Percentiles rank a stretch among this genome's conserved stretches.
Evolutionary conservation across 371 early-diverging fungal genomes (phyloP).

Genomic region (Parasitella parasitica): DNA sequence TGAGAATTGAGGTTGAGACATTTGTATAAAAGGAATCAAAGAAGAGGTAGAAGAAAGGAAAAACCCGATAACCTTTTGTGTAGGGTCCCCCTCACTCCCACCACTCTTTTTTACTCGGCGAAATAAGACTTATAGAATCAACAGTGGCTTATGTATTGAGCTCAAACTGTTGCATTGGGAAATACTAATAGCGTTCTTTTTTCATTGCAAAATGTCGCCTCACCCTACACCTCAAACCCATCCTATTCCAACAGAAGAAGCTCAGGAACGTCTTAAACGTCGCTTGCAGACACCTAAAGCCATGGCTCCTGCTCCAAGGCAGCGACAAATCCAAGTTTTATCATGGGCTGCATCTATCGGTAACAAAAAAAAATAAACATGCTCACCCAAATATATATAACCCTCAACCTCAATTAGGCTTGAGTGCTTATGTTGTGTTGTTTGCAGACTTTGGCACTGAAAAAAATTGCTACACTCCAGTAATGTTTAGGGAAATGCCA

Average conservation of each 20-base stretch:
- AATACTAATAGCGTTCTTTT: not conserved
- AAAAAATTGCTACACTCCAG: conserved; percentile 49
- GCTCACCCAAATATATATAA: not conserved
- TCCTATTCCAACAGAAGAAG: conserved; percentile 7
- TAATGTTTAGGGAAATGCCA: conserved; percentile 18
- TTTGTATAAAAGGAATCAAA: not conserved
- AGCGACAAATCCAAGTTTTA: conserved; percentile 40
- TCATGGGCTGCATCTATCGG: conserved; percentile 38
- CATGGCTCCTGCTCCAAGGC: conserved; percentile 34
- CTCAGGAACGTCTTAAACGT: conserved; percentile 33
- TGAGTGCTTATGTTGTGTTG: conserved; percentile 44
- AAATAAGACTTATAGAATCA: not conserved
- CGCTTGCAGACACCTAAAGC: conserved; percentile 35
- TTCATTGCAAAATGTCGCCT: conserved; percentile 17
- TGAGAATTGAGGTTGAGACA: conserved; percentile 45
- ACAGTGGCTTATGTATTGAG: not conserved
- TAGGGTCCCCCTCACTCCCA: not conserved
- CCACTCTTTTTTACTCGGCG: not conserved
- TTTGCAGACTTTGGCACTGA: conserved; percentile 51
- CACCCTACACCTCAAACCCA: conserved; percentile 9
- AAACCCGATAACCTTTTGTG: too few relatives aligned
- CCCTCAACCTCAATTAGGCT: conserved; percentile 29
- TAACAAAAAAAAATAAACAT: conserved; percentile 12
- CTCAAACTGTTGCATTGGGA: not conserved
- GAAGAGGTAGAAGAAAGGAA: not conserved